Base-by-base conservation (phyloP, 176 grass and related monocot genomes). In the Zea luxurians region DNA sequence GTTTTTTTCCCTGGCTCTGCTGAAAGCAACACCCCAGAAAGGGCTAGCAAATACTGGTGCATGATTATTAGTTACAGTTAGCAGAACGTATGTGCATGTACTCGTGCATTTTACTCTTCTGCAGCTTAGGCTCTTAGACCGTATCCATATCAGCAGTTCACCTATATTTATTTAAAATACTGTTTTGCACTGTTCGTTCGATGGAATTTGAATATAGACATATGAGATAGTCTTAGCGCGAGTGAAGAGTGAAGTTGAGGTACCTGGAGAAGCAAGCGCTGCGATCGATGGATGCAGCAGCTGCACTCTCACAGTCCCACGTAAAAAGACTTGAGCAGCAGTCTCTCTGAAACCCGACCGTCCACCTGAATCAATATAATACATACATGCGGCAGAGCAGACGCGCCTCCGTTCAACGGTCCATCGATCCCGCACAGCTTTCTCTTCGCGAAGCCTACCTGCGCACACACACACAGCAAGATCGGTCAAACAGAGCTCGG, bases 291-390 rank as follows among this genome's bases (percentile, higher is more conserved):
- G 59, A 61, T 18, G 66, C 57, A 18, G 86, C 76, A 18, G 80
- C 76, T 57, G 63, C 80, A 74, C 55, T 78, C 75, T 43, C 62
- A 34, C 37, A 74, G 46, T 78, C 75, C 49, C 62, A 34, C 37
- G 37, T 12, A 70, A 49, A 70, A 49, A 40, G 83, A 68, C 67
- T 16, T 60, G 34, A 81, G 74, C 77, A 12, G 5, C 66, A 75
- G 64, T 72, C 72, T 89, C 63, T 85, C 66, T 77, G 42, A 81
- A 61, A 82, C 72, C 43, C 20, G 82, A 82, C 82, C 2, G 73
- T 73, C 42, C 72, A 85, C 50, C 78, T 82, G 72, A 52, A 64
- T 13, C 55, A 4, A 10, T 59, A 59, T 20, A 20, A 58, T 17
- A 54, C 0, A 58, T 17, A 54, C 0, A 8, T 2, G 54, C 2